Evolutionary conservation across 495 filamentous ascomycete species (phyloP).

Genomic region (Schizothecium vesticola): DNA sequence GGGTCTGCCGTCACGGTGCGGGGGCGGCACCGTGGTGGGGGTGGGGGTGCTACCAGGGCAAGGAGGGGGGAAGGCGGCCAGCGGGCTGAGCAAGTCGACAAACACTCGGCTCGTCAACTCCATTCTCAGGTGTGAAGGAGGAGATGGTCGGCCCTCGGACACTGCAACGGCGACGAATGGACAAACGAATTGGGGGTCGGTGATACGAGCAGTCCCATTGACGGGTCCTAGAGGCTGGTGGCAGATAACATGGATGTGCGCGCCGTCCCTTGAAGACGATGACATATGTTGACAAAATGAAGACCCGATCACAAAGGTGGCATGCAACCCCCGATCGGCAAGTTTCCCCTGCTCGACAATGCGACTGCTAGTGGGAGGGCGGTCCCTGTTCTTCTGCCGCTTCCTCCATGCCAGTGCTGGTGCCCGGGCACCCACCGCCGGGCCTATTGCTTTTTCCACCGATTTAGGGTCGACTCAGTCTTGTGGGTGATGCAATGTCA

Average conservation of each 20-base stretch:
- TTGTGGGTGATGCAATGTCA: background rate
- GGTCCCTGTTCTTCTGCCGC: background rate
- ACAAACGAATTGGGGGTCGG: background rate
- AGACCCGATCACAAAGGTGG: background rate
- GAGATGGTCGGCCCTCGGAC: background rate
- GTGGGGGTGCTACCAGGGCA: background rate
- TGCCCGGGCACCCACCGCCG: background rate
- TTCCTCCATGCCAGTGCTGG: background rate
- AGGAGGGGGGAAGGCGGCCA: constrained; percentile 17
- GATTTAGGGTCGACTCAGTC: background rate
- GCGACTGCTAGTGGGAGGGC: background rate
- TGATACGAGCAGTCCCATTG: background rate
- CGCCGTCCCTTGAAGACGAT: background rate
- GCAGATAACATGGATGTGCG: background rate
- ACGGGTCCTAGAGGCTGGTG: background rate
- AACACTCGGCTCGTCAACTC: constrained; percentile 24
- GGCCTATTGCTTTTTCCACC: background rate
- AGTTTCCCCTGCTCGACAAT: background rate
- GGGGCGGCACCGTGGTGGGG: background rate
- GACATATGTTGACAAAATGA: background rate
- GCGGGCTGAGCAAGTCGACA: constrained; percentile 20
- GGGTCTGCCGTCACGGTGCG: background rate
- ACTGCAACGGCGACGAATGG: background rate
- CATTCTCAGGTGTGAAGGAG: constrained; percentile 10
- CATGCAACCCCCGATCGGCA: background rate